Conservation (phyloP, 805 yeast species). For the Yamadazyma paraphyllophila region DNA sequence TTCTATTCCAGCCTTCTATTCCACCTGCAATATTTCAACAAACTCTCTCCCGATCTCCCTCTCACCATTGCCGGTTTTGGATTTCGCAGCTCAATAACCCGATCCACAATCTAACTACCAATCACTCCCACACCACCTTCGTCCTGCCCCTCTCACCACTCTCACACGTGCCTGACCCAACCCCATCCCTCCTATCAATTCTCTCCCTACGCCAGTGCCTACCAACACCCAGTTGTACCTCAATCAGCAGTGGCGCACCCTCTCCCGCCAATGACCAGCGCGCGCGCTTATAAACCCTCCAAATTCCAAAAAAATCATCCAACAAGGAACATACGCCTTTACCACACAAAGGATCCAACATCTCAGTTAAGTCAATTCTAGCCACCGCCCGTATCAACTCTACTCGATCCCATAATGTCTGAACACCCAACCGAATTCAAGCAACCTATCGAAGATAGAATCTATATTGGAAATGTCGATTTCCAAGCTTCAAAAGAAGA, state of each 20-base stretch:
- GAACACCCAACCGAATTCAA: neutral
- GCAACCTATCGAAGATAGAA: slow-evolving; percentile 39
- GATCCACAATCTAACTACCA: neutral
- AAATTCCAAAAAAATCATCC: neutral
- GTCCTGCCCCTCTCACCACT: neutral
- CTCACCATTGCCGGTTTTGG: neutral
- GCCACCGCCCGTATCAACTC: neutral
- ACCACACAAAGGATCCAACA: neutral
- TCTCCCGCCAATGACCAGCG: neutral
- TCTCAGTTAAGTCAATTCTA: slow-evolving; percentile 2
- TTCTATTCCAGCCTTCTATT: too few relatives aligned
- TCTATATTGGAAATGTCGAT: slow-evolving; percentile 44
- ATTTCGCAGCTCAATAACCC: neutral
- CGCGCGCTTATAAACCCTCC: neutral
- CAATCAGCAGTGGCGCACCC: neutral
- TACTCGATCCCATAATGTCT: neutral
- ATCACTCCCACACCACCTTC: too few relatives aligned
- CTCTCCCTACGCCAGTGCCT: too few relatives aligned
- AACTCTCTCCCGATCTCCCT: too few relatives aligned
- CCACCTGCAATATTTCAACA: too few relatives aligned
- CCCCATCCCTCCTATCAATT: too few relatives aligned
- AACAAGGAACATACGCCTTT: neutral
- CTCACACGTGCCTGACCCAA: too few relatives aligned
- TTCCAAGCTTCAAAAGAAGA: slow-evolving; percentile 42
- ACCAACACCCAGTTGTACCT: neutral